Base-by-base conservation (phyloP, 148 eudicot species). In the Rhododendron kiyosumense region DNA sequence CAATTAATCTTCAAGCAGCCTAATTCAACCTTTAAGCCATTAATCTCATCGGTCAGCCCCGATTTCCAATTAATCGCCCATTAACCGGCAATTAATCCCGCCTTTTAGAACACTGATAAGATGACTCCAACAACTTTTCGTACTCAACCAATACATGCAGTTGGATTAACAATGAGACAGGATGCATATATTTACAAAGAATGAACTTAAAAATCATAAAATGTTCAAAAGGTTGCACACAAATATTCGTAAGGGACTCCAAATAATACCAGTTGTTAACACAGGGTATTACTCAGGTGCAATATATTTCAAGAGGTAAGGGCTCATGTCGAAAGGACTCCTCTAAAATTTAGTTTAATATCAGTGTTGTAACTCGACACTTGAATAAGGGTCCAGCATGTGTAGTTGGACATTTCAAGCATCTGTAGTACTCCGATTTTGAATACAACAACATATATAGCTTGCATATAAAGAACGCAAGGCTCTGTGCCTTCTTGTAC, bases 41-140 rank as follows among this genome's bases (percentile, higher is more conserved):
- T n/a, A n/a, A n/a, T n/a, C n/a, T n/a, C n/a, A n/a, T n/a, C n/a
- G n/a, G n/a, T n/a, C n/a, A n/a, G n/a, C n/a, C n/a, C n/a, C n/a
- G n/a, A n/a, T n/a, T n/a, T n/a, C n/a, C n/a, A n/a, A n/a, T n/a
- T n/a, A n/a, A n/a, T n/a, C n/a, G n/a, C n/a, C n/a, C n/a, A n/a
- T n/a, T n/a, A n/a, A n/a, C n/a, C n/a, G n/a, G n/a, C n/a, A n/a
- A n/a, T n/a, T n/a, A n/a, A n/a, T n/a, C n/a, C n/a, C n/a, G n/a
- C n/a, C n/a, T n/a, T n/a, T n/a, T n/a, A n/a, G n/a, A n/a, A n/a
- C n/a, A n/a, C n/a, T n/a, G n/a, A n/a, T 67, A 93, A 81, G 59
- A 97, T 85, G 61, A 93, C 92, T 63, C 94, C 98, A 43, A 95
- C 98, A 88, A 92, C 88, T 94, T 94, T 82, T 45, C 96, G 98